These are phyloP conservation scores for Morella rubra DNA, from an alignment of 306 rosid species.

Conservation along the genomic window DNA sequence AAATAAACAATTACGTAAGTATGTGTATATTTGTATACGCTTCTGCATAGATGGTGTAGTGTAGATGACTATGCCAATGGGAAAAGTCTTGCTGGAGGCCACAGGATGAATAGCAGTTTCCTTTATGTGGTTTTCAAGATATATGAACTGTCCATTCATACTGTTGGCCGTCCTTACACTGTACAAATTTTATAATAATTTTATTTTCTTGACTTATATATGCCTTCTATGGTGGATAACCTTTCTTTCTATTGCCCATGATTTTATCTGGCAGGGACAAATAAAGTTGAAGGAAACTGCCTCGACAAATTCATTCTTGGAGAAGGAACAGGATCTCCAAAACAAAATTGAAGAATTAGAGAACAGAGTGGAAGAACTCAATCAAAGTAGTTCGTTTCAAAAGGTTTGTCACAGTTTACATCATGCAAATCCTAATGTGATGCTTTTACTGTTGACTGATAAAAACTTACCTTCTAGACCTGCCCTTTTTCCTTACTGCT, in stretches of 20 bases:
- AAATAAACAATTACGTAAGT: too few relatives aligned
- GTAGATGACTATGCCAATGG: slow-evolving; percentile 3
- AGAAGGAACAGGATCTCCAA: slow-evolving; percentile 77
- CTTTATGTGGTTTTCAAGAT: background rate
- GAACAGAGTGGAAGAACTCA: slow-evolving; percentile 57
- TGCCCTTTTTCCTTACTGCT: background rate
- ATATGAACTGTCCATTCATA: background rate
- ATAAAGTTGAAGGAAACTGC: slow-evolving; percentile 64
- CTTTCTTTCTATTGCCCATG: slow-evolving; percentile 10
- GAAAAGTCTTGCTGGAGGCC: background rate
- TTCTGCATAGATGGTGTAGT: background rate
- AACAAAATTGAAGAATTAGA: slow-evolving; percentile 69
- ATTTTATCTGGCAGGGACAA: slow-evolving; percentile 52
- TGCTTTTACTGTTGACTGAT: background rate
- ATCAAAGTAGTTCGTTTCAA: slow-evolving; percentile 41
- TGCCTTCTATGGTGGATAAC: slow-evolving; percentile 6
- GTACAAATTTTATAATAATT: background rate
- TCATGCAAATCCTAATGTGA: slow-evolving; percentile 1
- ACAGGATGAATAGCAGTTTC: background rate
- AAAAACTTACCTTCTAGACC: background rate
- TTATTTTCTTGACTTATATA: slow-evolving; percentile 3
- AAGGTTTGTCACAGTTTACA: slow-evolving; percentile 45
- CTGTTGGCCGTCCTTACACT: background rate
- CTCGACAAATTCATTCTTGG: slow-evolving; percentile 51
- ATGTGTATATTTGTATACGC: background rate